Percentiles rank a stretch among this genome's conserved stretches.
Evolutionary conservation across 2,329 filamentous ascomycete species (phyloP).

Genomic region (Pseudogymnoascus verrucosus): DNA sequence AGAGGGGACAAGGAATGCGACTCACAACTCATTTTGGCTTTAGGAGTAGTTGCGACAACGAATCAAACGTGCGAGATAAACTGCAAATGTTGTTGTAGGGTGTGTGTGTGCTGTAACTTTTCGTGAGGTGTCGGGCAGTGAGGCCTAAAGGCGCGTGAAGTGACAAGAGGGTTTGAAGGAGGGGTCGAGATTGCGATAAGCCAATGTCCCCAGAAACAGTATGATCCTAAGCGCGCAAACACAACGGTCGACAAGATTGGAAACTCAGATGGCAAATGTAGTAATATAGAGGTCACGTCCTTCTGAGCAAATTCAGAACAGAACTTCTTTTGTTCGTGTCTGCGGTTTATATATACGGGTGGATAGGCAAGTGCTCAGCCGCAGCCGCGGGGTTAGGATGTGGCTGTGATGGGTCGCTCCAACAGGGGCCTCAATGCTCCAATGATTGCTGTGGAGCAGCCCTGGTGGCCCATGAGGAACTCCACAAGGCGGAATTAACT

Average conservation of each 20-base stretch:
- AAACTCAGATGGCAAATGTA: background rate
- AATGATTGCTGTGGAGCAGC: background rate
- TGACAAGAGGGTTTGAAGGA: constrained; percentile 7
- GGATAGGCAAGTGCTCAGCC: background rate
- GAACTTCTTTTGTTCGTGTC: background rate
- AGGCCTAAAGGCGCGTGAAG: constrained; percentile 4
- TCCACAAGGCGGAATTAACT: constrained; percentile 3
- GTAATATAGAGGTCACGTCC: background rate
- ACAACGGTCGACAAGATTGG: background rate
- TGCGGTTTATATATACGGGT: background rate
- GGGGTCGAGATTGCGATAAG: constrained; percentile 8
- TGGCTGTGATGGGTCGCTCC: constrained; percentile 1
- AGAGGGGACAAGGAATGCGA: background rate
- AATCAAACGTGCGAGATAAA: background rate
- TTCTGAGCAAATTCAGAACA: background rate
- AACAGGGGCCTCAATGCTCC: background rate
- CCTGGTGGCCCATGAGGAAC: background rate
- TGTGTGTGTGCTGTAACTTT: background rate
- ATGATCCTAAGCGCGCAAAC: background rate
- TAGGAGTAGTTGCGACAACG: constrained; percentile 12
- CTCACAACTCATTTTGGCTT: constrained; percentile 28
- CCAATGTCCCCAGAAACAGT: constrained; percentile 2
- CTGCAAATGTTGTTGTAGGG: background rate
- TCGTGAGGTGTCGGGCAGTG: background rate
- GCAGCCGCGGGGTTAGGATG: constrained; percentile 7